Conservation (phyloP, 225 moss, liverwort and hornwort genomes). For the Bryoerythrophyllum caledonicum region DNA sequence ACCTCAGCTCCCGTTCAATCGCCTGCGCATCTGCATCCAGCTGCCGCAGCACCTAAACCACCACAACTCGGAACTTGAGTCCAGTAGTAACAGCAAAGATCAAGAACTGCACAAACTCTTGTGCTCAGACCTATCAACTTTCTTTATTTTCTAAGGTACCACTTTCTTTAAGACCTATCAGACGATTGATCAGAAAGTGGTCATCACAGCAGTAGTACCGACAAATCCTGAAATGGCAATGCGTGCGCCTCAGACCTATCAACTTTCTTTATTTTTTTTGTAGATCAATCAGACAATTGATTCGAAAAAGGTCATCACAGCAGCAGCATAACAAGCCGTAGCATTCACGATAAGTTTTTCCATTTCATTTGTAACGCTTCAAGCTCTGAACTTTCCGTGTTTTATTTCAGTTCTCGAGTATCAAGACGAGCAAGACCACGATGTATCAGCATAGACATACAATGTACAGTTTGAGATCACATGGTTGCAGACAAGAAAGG, state of each 20-base stretch:
- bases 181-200: conserved; percentile 16
- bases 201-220: conserved; percentile 15
- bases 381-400: background rate
- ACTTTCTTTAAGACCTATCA: conserved; percentile 6
- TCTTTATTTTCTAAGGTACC: background rate
- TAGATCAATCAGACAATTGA: background rate
- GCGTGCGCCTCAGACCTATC: conserved; percentile 16
- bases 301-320: background rate
- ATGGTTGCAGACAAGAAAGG: background rate
- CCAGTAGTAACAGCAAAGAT: background rate
- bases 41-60: conserved; percentile 75
- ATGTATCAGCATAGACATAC: background rate
- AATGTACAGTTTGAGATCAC: conserved; percentile 4
- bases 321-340: background rate
- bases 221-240: too few species aligned
- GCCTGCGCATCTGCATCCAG: conserved; percentile 83
- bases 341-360: background rate
- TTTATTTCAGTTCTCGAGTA: background rate
- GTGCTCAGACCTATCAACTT: conserved; percentile 25
- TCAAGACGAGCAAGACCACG: background rate
- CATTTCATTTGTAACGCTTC: background rate
- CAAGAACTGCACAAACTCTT: background rate
- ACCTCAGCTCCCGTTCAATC: conserved; percentile 76
- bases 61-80: conserved; percentile 11
- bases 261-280: background rate